Evolutionary conservation across 2,329 filamentous ascomycete species (phyloP), one percentile per base, ranked within the genome.

Genomic region (Zymoseptoria brevis): DNA sequence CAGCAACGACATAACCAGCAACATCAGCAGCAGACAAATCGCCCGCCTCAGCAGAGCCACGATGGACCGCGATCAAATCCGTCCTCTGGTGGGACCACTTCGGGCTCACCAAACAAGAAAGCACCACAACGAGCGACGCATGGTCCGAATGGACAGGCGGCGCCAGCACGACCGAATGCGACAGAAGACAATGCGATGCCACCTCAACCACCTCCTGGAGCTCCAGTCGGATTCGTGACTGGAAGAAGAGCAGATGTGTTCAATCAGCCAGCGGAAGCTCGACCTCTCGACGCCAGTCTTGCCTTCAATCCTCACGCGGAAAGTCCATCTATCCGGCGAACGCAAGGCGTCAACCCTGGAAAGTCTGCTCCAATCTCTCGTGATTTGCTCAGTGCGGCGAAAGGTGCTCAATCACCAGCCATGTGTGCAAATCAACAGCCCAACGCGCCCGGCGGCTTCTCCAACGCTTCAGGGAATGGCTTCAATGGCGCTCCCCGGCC

Each of bases 321-420:
- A 54, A 78, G 75, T 62, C 91, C 92, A 0, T 94, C 91, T 0
- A 91, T 96, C 69, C 84, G 90, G 62, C 92, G 93, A 71, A 96
- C 93, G 0, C 88, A 88, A 0, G 92, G 92, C 2, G 82, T 96
- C 48, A 90, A 96, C 68, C 90, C 95, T 69, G 85, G 77, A 21
- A 87, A 84, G 55, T 92, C 88, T 4, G 86, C 87, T 56, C 90
- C 91, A 0, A 76, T 96, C 1, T 81, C 81, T 3, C 82, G 81
- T n/a, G 51, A 60, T 16, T 57, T 57, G 6, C 26, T 67, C 57
- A 35, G 57, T 55, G 41, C 60, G 58, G 49, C 41, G 53, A 49
- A 13, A 49, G 58, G 11, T 57, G 58, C 51, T 22, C 59, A 50
- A 24, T 53, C 50, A 50, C 52, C 50, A 56, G 61, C 35, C 13